A percentile compares a stretch with the other conserved stretches of the same genome.
Evolutionary conservation across 1,284 basidiomycete genomes (phyloP).

Genomic region (Moesziomyces antarcticus): DNA sequence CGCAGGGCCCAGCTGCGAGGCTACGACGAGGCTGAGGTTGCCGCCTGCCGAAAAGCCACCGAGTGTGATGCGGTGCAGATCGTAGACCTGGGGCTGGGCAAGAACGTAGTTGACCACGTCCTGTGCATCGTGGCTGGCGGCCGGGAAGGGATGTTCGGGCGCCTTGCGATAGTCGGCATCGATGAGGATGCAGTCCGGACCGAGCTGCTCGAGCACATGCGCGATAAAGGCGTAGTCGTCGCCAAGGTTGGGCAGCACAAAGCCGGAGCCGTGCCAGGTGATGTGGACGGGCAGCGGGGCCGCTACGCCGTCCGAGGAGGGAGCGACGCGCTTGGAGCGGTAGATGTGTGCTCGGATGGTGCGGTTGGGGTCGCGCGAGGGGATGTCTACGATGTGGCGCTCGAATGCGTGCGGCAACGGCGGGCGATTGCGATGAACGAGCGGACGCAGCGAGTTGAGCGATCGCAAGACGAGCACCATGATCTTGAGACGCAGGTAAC

Average conservation of each 20-base stretch:
- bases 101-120: constrained; percentile 47
- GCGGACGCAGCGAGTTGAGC: constrained; percentile 14
- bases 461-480: constrained; percentile 26
- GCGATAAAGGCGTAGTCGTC: constrained; percentile 32
- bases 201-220: constrained; percentile 17
- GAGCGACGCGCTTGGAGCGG: constrained; percentile 25
- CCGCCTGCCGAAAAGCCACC: constrained; percentile 62
- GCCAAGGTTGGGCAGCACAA: constrained; percentile 44
- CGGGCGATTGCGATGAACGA: constrained; percentile 8
- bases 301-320: constrained; percentile 9
- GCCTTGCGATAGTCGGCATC: constrained; percentile 64
- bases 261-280: constrained; percentile 44
- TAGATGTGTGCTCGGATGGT: constrained; percentile 49
- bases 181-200: constrained; percentile 38
- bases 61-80: constrained; percentile 42
- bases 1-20: constrained; percentile 35
- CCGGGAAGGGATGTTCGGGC: constrained; percentile 61
- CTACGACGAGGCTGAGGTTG: constrained; percentile 53
- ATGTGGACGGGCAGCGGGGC: constrained; percentile 40
- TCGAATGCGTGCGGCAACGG: constrained; percentile 22
- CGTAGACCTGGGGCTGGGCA: constrained; percentile 37
- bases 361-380: constrained; percentile 47
- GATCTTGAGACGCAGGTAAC: constrained; percentile 32
- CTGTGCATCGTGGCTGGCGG: constrained; percentile 44
- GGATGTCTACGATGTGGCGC: constrained; percentile 30